Evolutionary conservation across 192 early-diverging fungal species (phyloP), one percentile per base, ranked within the genome.

Genomic region (Coemansia sp.): DNA sequence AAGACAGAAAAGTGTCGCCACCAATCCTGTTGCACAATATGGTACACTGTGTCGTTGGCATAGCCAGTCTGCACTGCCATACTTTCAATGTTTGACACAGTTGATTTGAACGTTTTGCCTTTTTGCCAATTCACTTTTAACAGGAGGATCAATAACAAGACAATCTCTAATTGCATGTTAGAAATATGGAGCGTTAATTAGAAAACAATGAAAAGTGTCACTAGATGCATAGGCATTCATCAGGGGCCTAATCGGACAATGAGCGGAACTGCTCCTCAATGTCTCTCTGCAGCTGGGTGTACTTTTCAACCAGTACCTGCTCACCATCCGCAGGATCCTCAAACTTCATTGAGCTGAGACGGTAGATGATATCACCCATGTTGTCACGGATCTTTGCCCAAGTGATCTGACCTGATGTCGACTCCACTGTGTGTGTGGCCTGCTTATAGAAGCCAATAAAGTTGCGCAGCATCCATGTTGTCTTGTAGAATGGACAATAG

Each of bases 401-500:
- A 2, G 96, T 93, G 62, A 98, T 85, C 66, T 91, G 89, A 64
- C 84, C 86, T 31, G 89, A 89, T 10, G 90, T 90, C 3, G 91
- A 87, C 82, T 99, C 98, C 44, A 99, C 96, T 8, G 92, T 89
- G 67, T 99, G 94, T 2, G 85, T 89, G 44, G 98, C 94, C 62
- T 91, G 89, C 59, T 90, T 93, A 82, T 97, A 95, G 75, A 98
- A 98, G 48, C 88, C 90, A 71, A 99, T 85, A 90, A 99, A 90
- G 84, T 99, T 98, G 56, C 93, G 85, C 77, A 99, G 86, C 89
- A 99, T 93, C 84, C 95, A 96, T 9, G 90, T 92, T 14, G 98
- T 98, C 87, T 99, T 99, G 87, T 91, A 99, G 87, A 99, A 98
- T 36, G 98, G 98, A 74, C 98, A 98, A 88, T 90, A 98, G 53